A percentile compares a stretch with the other conserved stretches of the same genome.
Evolutionary conservation across 352 stramenopile genomes (phyloP).

Genomic region (Pythium folliculosum): DNA sequence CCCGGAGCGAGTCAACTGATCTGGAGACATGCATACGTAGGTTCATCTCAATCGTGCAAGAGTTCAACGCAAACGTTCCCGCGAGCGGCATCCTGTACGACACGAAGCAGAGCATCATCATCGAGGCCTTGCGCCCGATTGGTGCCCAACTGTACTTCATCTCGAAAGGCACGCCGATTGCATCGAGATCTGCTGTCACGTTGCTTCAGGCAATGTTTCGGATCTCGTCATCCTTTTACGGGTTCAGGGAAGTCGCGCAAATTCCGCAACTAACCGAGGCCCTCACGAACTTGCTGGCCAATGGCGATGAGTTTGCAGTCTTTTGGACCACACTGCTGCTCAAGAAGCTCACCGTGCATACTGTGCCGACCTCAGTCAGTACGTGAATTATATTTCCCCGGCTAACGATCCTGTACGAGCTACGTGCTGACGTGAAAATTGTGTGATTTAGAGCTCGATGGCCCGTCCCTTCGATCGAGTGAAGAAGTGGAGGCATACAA

Average conservation of each 20-base stretch:
- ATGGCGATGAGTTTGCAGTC: slow-evolving; percentile 84
- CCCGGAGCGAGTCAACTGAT: slow-evolving; percentile 23
- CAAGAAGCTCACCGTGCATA: slow-evolving; percentile 61
- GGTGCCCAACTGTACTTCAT: slow-evolving; percentile 81
- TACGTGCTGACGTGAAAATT: slow-evolving; percentile 1
- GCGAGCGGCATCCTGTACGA: slow-evolving; percentile 82
- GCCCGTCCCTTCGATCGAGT: slow-evolving; percentile 56
- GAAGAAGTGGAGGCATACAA: slow-evolving; percentile 74
- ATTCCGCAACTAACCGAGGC: slow-evolving; percentile 76
- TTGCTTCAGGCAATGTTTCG: slow-evolving; percentile 85
- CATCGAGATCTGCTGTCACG: slow-evolving; percentile 63
- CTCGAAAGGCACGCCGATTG: slow-evolving; percentile 63
- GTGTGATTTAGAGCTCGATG: slow-evolving; percentile 41
- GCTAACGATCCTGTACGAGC: background rate
- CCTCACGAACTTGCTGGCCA: slow-evolving; percentile 71
- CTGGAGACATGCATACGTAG: slow-evolving; percentile 35
- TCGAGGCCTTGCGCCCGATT: slow-evolving; percentile 77
- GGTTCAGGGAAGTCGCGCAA: slow-evolving; percentile 83
- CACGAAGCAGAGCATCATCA: slow-evolving; percentile 77
- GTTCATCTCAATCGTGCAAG: slow-evolving; percentile 79
- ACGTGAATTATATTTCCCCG: slow-evolving; percentile 20
- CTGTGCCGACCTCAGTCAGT: slow-evolving; percentile 42
- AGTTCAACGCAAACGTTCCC: slow-evolving; percentile 92
- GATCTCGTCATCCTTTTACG: slow-evolving; percentile 86
- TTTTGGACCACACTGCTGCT: slow-evolving; percentile 86